Conservation (phyloP, 176 grass and related monocot species). For the Bromus sterilis region DNA sequence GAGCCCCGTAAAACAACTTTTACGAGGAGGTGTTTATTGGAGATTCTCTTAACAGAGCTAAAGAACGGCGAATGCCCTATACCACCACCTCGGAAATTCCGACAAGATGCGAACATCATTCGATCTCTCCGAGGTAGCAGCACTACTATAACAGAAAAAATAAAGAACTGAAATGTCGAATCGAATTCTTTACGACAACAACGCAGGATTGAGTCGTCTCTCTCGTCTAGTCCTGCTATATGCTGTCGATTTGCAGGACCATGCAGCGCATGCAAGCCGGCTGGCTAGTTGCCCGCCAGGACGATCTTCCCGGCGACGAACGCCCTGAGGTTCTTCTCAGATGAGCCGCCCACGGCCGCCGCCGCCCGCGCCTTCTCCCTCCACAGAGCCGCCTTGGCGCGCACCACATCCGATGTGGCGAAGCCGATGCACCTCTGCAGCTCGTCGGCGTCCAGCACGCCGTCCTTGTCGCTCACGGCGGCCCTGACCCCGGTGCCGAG, state of each 20-base stretch:
- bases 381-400: slow-evolving; percentile 38
- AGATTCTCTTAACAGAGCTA: neutral
- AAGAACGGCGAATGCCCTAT: no score
- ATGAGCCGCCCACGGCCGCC: slow-evolving; percentile 25
- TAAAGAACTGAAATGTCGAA: no score
- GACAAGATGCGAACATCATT: neutral
- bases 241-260: neutral
- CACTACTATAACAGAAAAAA: neutral
- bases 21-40: neutral
- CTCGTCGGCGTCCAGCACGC: slow-evolving; percentile 42
- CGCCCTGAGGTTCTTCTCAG: slow-evolving; percentile 41
- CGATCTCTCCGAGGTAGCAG: neutral
- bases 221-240: neutral
- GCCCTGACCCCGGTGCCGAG: slow-evolving; percentile 56
- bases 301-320: slow-evolving; percentile 24
- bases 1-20: no score
- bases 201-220: neutral
- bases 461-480: slow-evolving; percentile 22
- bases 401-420: slow-evolving; percentile 35
- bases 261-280: neutral
- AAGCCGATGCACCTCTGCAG: slow-evolving; percentile 44
- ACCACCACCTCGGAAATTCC: neutral
- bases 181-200: neutral
- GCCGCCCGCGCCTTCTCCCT: slow-evolving; percentile 34
- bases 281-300: neutral